phyloP scores from a whole-genome alignment of 768 basidiomycete species.

The Plicaturopsis crispa region DNA sequence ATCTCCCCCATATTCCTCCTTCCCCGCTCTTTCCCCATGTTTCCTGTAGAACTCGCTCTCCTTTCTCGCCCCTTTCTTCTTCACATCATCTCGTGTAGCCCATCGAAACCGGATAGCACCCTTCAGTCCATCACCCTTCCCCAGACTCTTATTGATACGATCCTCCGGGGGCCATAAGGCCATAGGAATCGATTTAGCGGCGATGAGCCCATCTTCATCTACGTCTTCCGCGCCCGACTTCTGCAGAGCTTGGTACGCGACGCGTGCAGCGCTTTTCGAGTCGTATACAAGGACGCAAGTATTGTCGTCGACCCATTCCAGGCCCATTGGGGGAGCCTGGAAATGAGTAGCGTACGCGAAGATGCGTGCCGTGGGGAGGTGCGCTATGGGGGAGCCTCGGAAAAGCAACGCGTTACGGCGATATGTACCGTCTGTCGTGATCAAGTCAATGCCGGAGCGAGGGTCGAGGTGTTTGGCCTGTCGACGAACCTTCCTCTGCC shows the following conservation, averaged over 20 bases:
- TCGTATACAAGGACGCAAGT: slow-evolving; percentile 75
- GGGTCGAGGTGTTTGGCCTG: background rate
- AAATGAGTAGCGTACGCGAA: slow-evolving; percentile 82
- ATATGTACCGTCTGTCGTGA: slow-evolving; percentile 33
- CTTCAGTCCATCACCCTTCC: slow-evolving; percentile 60
- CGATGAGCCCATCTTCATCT: slow-evolving; percentile 49
- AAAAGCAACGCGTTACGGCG: slow-evolving; percentile 66
- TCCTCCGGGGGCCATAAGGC: slow-evolving; percentile 77
- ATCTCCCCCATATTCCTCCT: slow-evolving; percentile 36
- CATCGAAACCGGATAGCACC: slow-evolving; percentile 68
- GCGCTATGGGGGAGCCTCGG: slow-evolving; percentile 64
- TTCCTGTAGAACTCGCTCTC: slow-evolving; percentile 76
- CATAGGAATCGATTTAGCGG: slow-evolving; percentile 64
- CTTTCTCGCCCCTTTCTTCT: slow-evolving; percentile 65
- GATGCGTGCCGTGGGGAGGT: slow-evolving; percentile 67
- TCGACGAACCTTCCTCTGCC: slow-evolving; percentile 13
- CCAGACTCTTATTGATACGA: slow-evolving; percentile 64
- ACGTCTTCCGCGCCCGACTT: slow-evolving; percentile 41
- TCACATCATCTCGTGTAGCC: slow-evolving; percentile 66
- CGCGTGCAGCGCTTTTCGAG: slow-evolving; percentile 43
- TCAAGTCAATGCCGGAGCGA: slow-evolving; percentile 1
- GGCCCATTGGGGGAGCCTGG: slow-evolving; percentile 61
- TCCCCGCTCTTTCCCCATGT: slow-evolving; percentile 62
- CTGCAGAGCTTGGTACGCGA: slow-evolving; percentile 41
- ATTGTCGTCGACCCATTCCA: slow-evolving; percentile 84